Base-by-base conservation (phyloP, 1,139 yeast genomes). In the Geotrichum phurueaensis region DNA sequence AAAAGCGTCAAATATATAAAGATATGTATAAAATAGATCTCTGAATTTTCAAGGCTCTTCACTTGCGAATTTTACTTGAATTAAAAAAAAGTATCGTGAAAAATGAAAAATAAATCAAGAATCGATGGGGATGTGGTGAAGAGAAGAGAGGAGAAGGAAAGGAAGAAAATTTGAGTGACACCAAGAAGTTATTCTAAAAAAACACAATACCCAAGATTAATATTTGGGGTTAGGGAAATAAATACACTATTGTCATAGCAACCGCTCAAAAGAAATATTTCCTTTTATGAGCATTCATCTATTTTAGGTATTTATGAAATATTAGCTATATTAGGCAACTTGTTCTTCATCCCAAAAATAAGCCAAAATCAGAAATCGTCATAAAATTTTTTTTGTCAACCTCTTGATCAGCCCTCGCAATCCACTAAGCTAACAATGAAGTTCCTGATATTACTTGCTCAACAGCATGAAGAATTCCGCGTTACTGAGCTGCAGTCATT, bases 401-500 rank as follows among this genome's bases (percentile, higher is more conserved):
- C 20, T 39, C n/a, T 39, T 18, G 18, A 15, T 39, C 20, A n/a
- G 47, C 47, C 47, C 20, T 15, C n/a, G 47, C 5, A 39, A 39
- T 22, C 48, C 20, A 43, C 36, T 13, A 27, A 31, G 22, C 12
- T 22, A 20, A 20, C 9, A 29, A 73, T 71, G 73, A 79, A 81
- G 62, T 94, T 90, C 72, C 74, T 94, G 63, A 78, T 94, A 51
- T 84, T 87, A 71, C 80, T 94, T 71, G 96, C 97, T 6, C 97
- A 92, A 73, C 83, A 86, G 57, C 90, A 89, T 70, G 84, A 88
- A 60, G 81, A 82, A 65, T 94, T 94, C 74, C 80, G 99, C 58
- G 73, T 75, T 55, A 89, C 96, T 0, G 99, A 94, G 73, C 76
- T 94, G 51, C 91, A 87, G 69, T 87, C 98, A 0, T 74, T 94